Evolutionary conservation across 805 yeast genomes (phyloP).

Genomic region (Priceomyces castillae): DNA sequence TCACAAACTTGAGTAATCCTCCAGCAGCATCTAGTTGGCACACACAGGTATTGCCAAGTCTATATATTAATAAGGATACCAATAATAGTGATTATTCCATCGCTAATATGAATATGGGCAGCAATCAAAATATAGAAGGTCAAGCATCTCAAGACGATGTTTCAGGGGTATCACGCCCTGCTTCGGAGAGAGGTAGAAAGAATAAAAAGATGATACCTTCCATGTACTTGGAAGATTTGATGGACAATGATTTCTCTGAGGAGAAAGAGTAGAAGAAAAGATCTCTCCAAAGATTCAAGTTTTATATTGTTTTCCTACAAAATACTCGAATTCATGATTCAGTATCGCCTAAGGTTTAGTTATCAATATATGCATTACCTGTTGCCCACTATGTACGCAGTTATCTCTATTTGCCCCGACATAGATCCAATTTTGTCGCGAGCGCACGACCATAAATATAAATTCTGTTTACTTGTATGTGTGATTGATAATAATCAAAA

Average conservation of each 20-base stretch:
- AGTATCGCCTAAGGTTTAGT: background rate
- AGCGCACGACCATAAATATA: background rate
- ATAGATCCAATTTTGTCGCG: background rate
- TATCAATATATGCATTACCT: background rate
- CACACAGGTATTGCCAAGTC: conserved; percentile 32
- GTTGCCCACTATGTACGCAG: background rate
- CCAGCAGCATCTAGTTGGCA: conserved; percentile 27
- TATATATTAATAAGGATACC: conserved; percentile 39
- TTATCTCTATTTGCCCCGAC: too few relatives aligned
- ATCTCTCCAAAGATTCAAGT: background rate
- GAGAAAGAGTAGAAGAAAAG: background rate
- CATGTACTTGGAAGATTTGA: conserved; percentile 49
- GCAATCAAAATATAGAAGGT: background rate
- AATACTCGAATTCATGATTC: background rate
- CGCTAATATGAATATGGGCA: conserved; percentile 2
- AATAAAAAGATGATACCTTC: conserved; percentile 43
- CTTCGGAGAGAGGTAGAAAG: conserved; percentile 9
- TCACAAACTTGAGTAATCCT: conserved; percentile 15
- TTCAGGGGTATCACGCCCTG: background rate
- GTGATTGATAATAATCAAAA: background rate
- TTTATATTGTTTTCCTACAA: background rate
- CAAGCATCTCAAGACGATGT: background rate
- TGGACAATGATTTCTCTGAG: conserved; percentile 28
- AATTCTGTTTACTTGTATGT: background rate
- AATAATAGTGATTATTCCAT: conserved; percentile 31